Evolutionary conservation across 106 monocot genomes (phyloP).

Genomic region (Alisma plantagoaquatica): DNA sequence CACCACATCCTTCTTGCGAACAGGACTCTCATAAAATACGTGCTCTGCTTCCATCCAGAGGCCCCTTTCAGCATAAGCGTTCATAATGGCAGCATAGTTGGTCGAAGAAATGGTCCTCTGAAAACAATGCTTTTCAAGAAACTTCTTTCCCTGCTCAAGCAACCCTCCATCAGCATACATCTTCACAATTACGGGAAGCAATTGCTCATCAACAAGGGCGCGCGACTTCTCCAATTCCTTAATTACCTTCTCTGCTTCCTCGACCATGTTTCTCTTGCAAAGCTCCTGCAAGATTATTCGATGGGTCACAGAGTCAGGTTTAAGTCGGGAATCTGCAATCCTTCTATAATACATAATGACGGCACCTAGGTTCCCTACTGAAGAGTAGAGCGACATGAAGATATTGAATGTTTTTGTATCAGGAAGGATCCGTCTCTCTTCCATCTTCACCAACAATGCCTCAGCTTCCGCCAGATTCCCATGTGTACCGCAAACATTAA

Average conservation of each 20-base stretch:
- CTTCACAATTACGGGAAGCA: slow-evolving; percentile 48
- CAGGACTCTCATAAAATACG: slow-evolving; percentile 26
- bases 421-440: slow-evolving; percentile 42
- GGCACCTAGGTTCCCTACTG: slow-evolving; percentile 15
- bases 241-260: slow-evolving; percentile 50
- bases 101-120: slow-evolving; percentile 37
- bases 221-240: slow-evolving; percentile 24
- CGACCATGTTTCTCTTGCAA: slow-evolving; percentile 46
- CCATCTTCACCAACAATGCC: slow-evolving; percentile 50
- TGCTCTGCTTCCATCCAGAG: slow-evolving; percentile 71
- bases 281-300: slow-evolving; percentile 52
- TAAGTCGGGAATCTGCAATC: slow-evolving; percentile 27
- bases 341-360: slow-evolving; percentile 30
- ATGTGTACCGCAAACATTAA: slow-evolving; percentile 41
- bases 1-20: slow-evolving; percentile 25
- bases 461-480: slow-evolving; percentile 53
- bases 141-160: slow-evolving; percentile 35
- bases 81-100: slow-evolving; percentile 61
- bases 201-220: slow-evolving; percentile 47
- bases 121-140: slow-evolving; percentile 52
- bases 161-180: slow-evolving; percentile 63
- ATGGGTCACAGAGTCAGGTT: slow-evolving; percentile 45
- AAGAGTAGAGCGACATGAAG: slow-evolving; percentile 58
- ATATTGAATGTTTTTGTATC: slow-evolving; percentile 81
- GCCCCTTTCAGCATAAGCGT: slow-evolving; percentile 73